Conservation (phyloP, 2,329 filamentous ascomycete genomes). For the Fusarium sulawesiense region DNA sequence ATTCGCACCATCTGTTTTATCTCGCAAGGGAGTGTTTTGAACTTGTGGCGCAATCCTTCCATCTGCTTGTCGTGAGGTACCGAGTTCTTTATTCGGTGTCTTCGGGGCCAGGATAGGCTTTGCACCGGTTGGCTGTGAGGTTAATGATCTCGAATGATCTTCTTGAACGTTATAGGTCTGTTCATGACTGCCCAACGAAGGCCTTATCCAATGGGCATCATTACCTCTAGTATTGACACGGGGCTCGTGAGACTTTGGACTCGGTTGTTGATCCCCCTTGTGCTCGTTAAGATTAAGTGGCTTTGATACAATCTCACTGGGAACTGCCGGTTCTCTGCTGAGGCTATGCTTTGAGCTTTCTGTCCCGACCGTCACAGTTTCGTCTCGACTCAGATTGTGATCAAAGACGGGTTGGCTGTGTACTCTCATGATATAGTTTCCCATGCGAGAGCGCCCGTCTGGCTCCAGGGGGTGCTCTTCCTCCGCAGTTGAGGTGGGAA, state of each 20-base stretch:
- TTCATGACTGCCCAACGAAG: constrained; percentile 25
- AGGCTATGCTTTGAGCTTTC: constrained; percentile 24
- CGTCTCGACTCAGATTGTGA: constrained; percentile 31
- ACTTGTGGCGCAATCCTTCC: constrained; percentile 1
- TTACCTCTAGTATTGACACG: constrained; percentile 30
- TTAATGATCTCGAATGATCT: background rate
- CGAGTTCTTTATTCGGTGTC: background rate
- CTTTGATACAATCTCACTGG: constrained; percentile 5
- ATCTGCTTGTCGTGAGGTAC: background rate
- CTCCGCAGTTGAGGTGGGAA: constrained; percentile 3
- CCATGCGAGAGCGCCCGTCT: constrained; percentile 2
- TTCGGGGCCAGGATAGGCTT: background rate
- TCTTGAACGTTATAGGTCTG: constrained; percentile 2
- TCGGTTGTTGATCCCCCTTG: constrained; percentile 20
- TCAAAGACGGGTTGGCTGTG: constrained; percentile 3
- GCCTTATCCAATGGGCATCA: constrained; percentile 23
- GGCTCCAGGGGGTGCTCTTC: constrained; percentile 6
- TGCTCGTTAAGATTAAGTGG: constrained; percentile 26
- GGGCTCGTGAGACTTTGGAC: constrained; percentile 39
- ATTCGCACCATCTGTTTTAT: background rate
- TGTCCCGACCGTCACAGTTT: constrained; percentile 10
- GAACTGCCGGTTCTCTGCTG: constrained; percentile 19
- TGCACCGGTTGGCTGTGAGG: background rate
- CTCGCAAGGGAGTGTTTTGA: background rate
- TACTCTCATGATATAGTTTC: background rate